Evolutionary conservation across 768 basidiomycete genomes (phyloP), one percentile per base, ranked within the genome.

Genomic region (Paxillus involutus): DNA sequence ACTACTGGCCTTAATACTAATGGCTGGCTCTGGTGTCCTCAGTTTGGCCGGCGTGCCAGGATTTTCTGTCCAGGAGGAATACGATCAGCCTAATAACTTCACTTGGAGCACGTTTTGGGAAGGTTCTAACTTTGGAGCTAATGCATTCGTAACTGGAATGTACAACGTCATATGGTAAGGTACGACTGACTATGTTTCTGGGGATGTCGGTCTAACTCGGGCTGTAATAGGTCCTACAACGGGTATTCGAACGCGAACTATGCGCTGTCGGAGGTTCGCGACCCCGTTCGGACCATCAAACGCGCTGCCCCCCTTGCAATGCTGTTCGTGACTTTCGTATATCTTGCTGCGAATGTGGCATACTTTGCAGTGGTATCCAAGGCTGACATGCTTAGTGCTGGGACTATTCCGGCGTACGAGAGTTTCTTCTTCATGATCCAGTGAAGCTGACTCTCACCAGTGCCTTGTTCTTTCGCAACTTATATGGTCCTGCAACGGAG

Each of bases 221-320:
- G 2, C 29, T 49, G 12, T 14, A 33, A 11, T 40, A 88, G 87
- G 87, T 84, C 85, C 0, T 88, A 83, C 62, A 76, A 80, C 44
- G 89, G 89, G 0, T 91, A 89, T 63, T 80, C 82, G 3, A 88
- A 86, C 53, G 87, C 86, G 9, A 89, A 90, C 62, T 89, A 88
- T 57, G 85, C 83, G 0, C 72, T 91, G 5, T 86, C 85, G 4
- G 88, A 91, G 62, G 75, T 88, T 6, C 77, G 77, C 21, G 78
- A 90, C 57, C 89, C 88, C 1, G 78, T 90, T 4, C 75, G 78
- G 39, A 90, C 88, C 1, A 80, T 91, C 63, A 88, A 84, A 61
- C 73, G 78, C 10, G 89, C 88, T 0, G 86, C 84, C 1, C 86
- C 88, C 0, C 62, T 86, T 3, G 87, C 86, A 0, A 79, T 90